These are phyloP conservation scores for Phytopythium helicoides DNA, from an alignment of 352 stramenopile species.

Conservation along the genomic window DNA sequence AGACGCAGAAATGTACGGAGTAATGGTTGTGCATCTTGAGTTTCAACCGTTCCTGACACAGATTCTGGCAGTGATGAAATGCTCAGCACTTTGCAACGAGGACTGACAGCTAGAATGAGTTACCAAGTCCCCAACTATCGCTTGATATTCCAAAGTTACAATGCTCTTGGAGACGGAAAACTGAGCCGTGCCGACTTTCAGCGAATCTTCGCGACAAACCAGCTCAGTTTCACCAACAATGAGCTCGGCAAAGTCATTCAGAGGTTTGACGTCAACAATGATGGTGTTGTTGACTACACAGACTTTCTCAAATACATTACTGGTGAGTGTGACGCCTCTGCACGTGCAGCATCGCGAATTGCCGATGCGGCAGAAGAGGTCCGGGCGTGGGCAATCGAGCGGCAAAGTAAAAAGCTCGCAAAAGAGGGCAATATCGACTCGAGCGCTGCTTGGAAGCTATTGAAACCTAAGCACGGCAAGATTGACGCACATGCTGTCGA, in stretches of 20 bases:
- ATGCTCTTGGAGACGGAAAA: slow-evolving; percentile 60
- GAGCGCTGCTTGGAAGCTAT: slow-evolving; percentile 57
- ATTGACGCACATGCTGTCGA: slow-evolving; percentile 56
- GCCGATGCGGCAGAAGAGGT: slow-evolving; percentile 65
- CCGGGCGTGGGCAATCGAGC: slow-evolving; percentile 66
- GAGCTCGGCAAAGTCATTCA: slow-evolving; percentile 82
- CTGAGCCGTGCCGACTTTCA: slow-evolving; percentile 72
- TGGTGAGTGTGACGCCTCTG: slow-evolving; percentile 60
- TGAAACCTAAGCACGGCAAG: slow-evolving; percentile 57
- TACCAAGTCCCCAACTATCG: slow-evolving; percentile 70
- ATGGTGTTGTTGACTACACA: slow-evolving; percentile 73
- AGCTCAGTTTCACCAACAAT: slow-evolving; percentile 66
- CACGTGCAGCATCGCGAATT: slow-evolving; percentile 49
- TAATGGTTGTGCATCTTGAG: background rate
- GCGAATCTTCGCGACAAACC: slow-evolving; percentile 60
- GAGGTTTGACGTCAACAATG: slow-evolving; percentile 73
- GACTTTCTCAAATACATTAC: slow-evolving; percentile 82
- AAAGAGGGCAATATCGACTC: slow-evolving; percentile 84
- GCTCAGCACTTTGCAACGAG: slow-evolving; percentile 56
- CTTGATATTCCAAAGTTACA: slow-evolving; percentile 77
- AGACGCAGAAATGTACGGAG: slow-evolving; percentile 69
- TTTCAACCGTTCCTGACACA: background rate
- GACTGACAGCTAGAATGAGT: slow-evolving; percentile 61
- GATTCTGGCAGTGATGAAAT: slow-evolving; percentile 51
- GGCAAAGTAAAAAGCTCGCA: slow-evolving; percentile 70